Base-by-base conservation (phyloP, 305 asterid genomes). In the Fraxinus angustifolia region DNA sequence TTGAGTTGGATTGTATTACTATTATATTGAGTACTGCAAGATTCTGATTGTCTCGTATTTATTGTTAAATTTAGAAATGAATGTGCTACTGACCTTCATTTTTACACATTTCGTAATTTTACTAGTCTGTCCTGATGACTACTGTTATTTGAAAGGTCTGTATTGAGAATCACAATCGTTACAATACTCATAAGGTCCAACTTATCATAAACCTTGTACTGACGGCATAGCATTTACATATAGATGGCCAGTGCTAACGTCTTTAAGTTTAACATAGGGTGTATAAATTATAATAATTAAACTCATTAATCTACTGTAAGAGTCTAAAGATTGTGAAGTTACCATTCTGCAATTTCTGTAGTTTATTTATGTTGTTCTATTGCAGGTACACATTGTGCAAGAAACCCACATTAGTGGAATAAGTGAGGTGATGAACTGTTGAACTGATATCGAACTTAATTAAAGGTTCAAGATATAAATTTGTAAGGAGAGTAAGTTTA, bases 361-460 rank as follows among this genome's bases (percentile, higher is more conserved):
- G 78, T 74, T 73, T 6, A 30, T 73, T 68, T 31, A 34, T 35
- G 11, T 30, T 10, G 11, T 75, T 75, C 21, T 35, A 23, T 12
- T 34, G 75, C 75, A 19, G 65, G 65, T 19, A 72, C 60, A 67
- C 82, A 82, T 77, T 35, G 68, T 79, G 76, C 83, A 72, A 2
- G 45, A 79, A 76, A 72, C 68, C 70, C 40, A 35, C 74, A 53
- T 76, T n/a, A 68, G 12, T 19, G 21, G 53, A 60, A 10, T 58
- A 56, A 45, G 17, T 6, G 62, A 21, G 56, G 38, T 50, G 31
- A 38, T n/a, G 1, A 8, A 30, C 3, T 8, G 79, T 31, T 45
- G 65, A 75, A 21, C 12, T 23, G 68, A n/a, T 38, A n/a, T n/a
- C 12, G 48, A 75, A n/a, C 72, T 71, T 87, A 50, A 33, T 67